Evolutionary conservation across 306 rosid species (phyloP), one percentile per base, ranked within the genome.

Genomic region (Adenanthera pavonina): DNA sequence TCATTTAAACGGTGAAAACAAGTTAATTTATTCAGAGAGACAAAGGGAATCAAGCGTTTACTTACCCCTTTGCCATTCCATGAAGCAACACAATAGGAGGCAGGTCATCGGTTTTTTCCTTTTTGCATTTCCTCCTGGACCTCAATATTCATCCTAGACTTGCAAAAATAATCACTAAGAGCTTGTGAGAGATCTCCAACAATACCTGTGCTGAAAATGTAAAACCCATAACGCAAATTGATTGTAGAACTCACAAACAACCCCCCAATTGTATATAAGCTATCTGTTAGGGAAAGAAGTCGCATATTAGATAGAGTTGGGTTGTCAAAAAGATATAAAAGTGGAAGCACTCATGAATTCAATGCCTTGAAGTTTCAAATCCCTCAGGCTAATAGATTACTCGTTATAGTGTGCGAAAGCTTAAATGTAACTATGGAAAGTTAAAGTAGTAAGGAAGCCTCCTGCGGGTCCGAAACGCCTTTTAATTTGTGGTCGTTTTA

Each of bases 1-100:
- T 8, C 40, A 46, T 64, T 25, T 12, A 8, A 11, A 20, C 0
- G 3, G 7, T 34, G 38, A 12, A 12, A 66, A 43, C 16, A 19
- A 46, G 16, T 7, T 19, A 60, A 10, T 70, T 51, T 59, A 65
- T 34, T 36, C 16, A 43, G 17, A 25, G 67, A 84, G 43, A 80
- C 6, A 73, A 47, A 16, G 25, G 62, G 4, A 30, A 82, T 56
- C 34, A 52, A 38, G 0, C 7, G 30, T 54, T 61, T 11, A 85
- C 98, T 8, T 85, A 96, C 99, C 88, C 98, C 99, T 89, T 96
- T 89, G 74, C 99, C 99, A 96, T 96, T 69, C 99, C 99, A 84
- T 96, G 98, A 34, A 93, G 94, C 33, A 96, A 83, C 2, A 96
- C 98, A 79, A 96, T 96, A 8, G 99, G 99, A 82, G 99, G 97